These are phyloP conservation scores for Hirschioporus abietinus DNA, from an alignment of 768 basidiomycete species.

Conservation along the genomic window DNA sequence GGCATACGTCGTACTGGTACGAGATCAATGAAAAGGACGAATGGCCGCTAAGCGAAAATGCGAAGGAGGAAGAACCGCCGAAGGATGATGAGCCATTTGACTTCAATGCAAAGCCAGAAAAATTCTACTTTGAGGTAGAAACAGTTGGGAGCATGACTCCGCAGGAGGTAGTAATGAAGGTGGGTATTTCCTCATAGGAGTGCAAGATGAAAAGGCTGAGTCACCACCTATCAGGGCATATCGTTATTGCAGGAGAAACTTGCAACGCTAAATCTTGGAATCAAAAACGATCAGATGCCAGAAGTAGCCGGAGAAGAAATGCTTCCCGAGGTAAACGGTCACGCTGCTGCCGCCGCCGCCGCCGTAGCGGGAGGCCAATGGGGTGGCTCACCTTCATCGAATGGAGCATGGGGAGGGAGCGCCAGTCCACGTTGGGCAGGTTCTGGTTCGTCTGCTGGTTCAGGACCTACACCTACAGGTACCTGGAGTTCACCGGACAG, in stretches of 20 bases:
- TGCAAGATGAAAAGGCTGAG: neutral
- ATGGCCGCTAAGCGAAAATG: conserved; percentile 91
- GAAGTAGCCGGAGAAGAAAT: neutral
- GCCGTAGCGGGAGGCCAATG: neutral
- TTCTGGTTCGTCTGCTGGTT: neutral
- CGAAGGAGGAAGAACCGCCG: conserved; percentile 73
- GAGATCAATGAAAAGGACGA: conserved; percentile 77
- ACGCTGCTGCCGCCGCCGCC: neutral
- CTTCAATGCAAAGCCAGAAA: conserved; percentile 78
- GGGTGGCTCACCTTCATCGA: neutral
- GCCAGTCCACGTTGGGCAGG: neutral
- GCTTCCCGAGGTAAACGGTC: neutral
- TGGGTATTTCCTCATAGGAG: conserved; percentile 21
- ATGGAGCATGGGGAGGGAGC: neutral
- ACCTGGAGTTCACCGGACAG: neutral
- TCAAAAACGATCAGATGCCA: conserved; percentile 35
- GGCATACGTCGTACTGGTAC: conserved; percentile 94
- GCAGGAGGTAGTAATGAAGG: conserved; percentile 87
- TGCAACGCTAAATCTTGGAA: conserved; percentile 70
- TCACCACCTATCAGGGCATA: conserved; percentile 49
- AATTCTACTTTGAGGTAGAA: conserved; percentile 94
- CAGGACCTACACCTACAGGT: neutral
- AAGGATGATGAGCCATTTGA: conserved; percentile 83
- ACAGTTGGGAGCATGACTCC: conserved; percentile 87
- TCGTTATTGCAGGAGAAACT: conserved; percentile 76